phyloP scores from a whole-genome alignment of 2,329 filamentous ascomycete genomes.

The Penicillium sp. region DNA sequence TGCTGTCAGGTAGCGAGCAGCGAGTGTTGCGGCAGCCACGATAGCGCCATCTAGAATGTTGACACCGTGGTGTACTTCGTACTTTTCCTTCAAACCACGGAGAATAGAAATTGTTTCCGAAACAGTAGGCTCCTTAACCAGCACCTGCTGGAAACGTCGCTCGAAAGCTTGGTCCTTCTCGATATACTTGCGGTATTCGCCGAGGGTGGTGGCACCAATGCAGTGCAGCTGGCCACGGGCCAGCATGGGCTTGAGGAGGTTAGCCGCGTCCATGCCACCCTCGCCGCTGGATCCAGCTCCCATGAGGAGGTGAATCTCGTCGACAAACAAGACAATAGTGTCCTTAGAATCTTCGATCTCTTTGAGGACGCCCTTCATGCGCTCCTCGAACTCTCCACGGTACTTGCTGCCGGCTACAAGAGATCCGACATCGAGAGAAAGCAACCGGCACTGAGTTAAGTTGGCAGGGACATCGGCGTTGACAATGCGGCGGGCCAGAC shows the following conservation, averaged over 20 bases:
- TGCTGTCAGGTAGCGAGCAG: slow-evolving; percentile 88
- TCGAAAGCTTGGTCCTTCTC: slow-evolving; percentile 98
- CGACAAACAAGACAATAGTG: slow-evolving; percentile 96
- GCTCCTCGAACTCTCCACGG: slow-evolving; percentile 96
- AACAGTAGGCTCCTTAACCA: slow-evolving; percentile 91
- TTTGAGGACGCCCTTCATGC: slow-evolving; percentile 98
- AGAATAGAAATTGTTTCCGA: slow-evolving; percentile 94
- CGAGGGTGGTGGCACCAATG: slow-evolving; percentile 92
- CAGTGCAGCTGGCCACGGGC: slow-evolving; percentile 96
- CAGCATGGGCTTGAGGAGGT: slow-evolving; percentile 96
- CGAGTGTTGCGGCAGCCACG: slow-evolving; percentile 86
- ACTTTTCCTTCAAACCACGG: slow-evolving; percentile 96
- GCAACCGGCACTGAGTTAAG: slow-evolving; percentile 86
- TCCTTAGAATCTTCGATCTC: slow-evolving; percentile 94
- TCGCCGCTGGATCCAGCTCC: slow-evolving; percentile 92
- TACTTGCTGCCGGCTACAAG: slow-evolving; percentile 98
- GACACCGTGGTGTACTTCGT: slow-evolving; percentile 97
- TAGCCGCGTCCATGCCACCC: slow-evolving; percentile 98
- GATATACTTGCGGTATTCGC: slow-evolving; percentile 97
- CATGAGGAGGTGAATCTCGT: slow-evolving; percentile 99
- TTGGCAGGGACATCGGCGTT: slow-evolving; percentile 97
- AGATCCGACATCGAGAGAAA: slow-evolving; percentile 93
- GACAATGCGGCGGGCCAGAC: slow-evolving; percentile 91
- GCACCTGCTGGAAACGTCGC: slow-evolving; percentile 95
- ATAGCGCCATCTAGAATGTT: slow-evolving; percentile 94